Conservation (phyloP, 2,329 filamentous ascomycete species). For the Exserohilum turcica region DNA sequence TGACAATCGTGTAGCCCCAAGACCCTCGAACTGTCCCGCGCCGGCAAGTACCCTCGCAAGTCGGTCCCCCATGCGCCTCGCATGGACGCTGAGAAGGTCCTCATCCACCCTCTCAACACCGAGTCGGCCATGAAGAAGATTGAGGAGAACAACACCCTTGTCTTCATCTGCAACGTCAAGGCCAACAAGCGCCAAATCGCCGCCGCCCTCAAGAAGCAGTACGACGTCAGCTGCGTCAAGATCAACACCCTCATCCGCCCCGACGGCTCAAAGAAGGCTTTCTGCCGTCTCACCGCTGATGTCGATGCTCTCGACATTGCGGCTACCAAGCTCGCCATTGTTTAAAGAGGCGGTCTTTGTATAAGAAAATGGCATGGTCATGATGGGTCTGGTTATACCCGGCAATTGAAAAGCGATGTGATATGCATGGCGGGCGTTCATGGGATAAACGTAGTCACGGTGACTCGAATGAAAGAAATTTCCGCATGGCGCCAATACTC, state of each 20-base stretch:
- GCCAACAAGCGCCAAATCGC: constrained; percentile 99
- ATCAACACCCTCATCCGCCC: constrained; percentile 99
- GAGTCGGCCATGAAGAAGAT: constrained; percentile 99
- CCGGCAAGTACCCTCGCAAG: constrained; percentile 96
- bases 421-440: constrained; percentile 47
- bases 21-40: constrained; percentile 87
- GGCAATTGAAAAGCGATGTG: constrained; percentile 40
- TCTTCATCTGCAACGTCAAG: constrained; percentile 89
- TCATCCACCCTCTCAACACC: constrained; percentile 97
- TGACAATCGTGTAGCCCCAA: constrained; percentile 64
- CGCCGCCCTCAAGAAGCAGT: constrained; percentile 96
- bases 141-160: constrained; percentile 99
- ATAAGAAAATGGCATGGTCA: constrained; percentile 28
- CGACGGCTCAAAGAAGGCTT: constrained; percentile 98
- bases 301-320: constrained; percentile 99
- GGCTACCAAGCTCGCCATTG: constrained; percentile 97
- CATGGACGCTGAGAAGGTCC: constrained; percentile 96
- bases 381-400: constrained; percentile 41
- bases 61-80: constrained; percentile 86
- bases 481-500: constrained; percentile 36
- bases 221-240: constrained; percentile 97
- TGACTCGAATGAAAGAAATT: constrained; percentile 47
- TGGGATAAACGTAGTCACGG: constrained; percentile 44
- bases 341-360: constrained; percentile 64
- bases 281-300: constrained; percentile 91